A percentile compares a stretch with the other conserved stretches of the same genome.
Evolutionary conservation across 495 filamentous ascomycete genomes (phyloP).

Genomic region (Rhypophila decipiens): DNA sequence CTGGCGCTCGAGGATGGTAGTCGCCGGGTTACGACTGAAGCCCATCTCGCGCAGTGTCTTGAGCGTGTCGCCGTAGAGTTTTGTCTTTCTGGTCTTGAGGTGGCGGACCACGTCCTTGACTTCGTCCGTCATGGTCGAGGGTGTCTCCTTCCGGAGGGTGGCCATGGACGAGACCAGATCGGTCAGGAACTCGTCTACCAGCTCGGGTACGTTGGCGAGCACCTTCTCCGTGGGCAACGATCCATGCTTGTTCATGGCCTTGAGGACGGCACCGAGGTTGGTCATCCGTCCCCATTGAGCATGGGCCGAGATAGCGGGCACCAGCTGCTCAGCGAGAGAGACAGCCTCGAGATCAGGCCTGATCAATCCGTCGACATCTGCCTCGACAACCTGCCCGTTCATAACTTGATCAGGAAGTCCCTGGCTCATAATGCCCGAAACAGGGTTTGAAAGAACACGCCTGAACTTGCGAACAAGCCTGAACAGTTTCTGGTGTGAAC

Average conservation of each 20-base stretch:
- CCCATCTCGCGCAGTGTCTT: slow-evolving; percentile 82
- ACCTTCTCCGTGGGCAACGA: slow-evolving; percentile 44
- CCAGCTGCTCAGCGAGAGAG: slow-evolving; percentile 42
- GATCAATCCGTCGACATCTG: too few relatives aligned
- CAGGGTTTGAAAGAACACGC: slow-evolving; percentile 62
- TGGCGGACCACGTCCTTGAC: slow-evolving; percentile 77
- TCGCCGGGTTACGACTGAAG: slow-evolving; percentile 69
- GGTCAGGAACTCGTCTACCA: slow-evolving; percentile 59
- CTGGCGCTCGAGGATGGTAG: slow-evolving; percentile 63
- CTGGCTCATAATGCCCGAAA: slow-evolving; percentile 55
- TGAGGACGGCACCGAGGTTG: slow-evolving; percentile 58
- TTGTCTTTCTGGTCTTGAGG: slow-evolving; percentile 85
- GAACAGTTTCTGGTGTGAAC: slow-evolving; percentile 87
- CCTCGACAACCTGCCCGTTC: slow-evolving; percentile 7
- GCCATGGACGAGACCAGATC: slow-evolving; percentile 62
- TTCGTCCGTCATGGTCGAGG: slow-evolving; percentile 66
- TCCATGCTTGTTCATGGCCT: slow-evolving; percentile 41
- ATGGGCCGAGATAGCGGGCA: slow-evolving; percentile 52
- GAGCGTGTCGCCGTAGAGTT: slow-evolving; percentile 80
- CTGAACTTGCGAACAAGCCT: slow-evolving; percentile 87
- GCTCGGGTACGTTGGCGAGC: slow-evolving; percentile 49
- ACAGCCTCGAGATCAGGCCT: slow-evolving; percentile 45
- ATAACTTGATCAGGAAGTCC: slow-evolving; percentile 52
- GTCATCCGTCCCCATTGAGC: slow-evolving; percentile 57
- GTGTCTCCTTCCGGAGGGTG: slow-evolving; percentile 74